Conservation (phyloP, 2,329 filamentous ascomycete species). For the Microdochium trichocladiopsis region DNA sequence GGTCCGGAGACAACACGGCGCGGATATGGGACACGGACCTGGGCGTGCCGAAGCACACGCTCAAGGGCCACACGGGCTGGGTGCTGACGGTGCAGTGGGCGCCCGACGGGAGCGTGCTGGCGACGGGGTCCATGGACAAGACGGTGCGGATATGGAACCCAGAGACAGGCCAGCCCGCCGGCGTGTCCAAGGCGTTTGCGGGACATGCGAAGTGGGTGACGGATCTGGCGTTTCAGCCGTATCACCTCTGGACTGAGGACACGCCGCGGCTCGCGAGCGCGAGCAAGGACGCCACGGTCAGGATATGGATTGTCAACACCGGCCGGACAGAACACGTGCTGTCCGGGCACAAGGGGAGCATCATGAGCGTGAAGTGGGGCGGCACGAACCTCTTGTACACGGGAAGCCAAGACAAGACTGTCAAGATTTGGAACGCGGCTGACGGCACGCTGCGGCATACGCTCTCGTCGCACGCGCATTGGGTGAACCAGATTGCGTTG, state of each 20-base stretch:
- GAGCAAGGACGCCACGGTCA: conserved; percentile 82
- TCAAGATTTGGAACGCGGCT: conserved; percentile 81
- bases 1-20: conserved; percentile 85
- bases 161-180: conserved; percentile 67
- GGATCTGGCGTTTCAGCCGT: conserved; percentile 86
- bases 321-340: conserved; percentile 75
- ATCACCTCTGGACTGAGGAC: conserved; percentile 71
- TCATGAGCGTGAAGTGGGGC: conserved; percentile 91
- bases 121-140: conserved; percentile 90
- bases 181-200: conserved; percentile 54
- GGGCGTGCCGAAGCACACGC: conserved; percentile 76
- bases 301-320: conserved; percentile 78
- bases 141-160: conserved; percentile 87
- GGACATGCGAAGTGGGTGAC: conserved; percentile 89
- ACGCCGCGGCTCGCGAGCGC: conserved; percentile 76
- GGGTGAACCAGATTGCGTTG: conserved; percentile 90
- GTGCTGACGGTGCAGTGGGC: conserved; percentile 84
- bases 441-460: conserved; percentile 77
- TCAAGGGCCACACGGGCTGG: conserved; percentile 86
- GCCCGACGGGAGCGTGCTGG: conserved; percentile 72
- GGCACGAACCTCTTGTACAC: conserved; percentile 82
- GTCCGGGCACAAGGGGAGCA: conserved; percentile 80
- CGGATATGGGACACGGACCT: conserved; percentile 94
- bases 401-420: conserved; percentile 82
- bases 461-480: conserved; percentile 78